These are phyloP conservation scores for Penicillium subrubescens DNA, from an alignment of 495 filamentous ascomycete species.

Conservation along the genomic window DNA sequence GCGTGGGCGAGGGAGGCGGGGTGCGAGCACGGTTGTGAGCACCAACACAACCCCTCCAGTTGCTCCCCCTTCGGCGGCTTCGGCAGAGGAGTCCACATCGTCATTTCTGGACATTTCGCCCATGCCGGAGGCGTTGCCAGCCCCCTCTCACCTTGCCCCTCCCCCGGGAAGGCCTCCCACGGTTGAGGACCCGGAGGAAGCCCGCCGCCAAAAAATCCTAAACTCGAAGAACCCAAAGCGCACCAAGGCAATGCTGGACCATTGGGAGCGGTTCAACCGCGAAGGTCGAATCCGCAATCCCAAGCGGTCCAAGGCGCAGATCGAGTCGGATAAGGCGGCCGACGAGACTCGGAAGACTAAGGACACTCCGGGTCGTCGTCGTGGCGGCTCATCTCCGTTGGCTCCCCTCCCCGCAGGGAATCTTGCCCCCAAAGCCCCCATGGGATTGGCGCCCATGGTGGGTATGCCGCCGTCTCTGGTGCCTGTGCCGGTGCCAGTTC, in stretches of 20 bases:
- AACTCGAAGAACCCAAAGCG: constrained; percentile 54
- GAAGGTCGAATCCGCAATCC: constrained; percentile 49
- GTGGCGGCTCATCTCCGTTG: constrained; percentile 27
- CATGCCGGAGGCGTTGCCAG: constrained; percentile 9
- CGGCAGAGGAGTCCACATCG: constrained; percentile 7
- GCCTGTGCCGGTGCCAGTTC: constrained; percentile 11
- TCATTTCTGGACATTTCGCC: constrained; percentile 15
- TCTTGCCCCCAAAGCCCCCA: constrained; percentile 29
- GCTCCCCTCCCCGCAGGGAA: constrained; percentile 26
- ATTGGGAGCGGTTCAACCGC: constrained; percentile 49
- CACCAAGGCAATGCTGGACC: constrained; percentile 52
- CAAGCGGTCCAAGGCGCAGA: constrained; percentile 51
- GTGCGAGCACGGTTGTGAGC: constrained; percentile 20
- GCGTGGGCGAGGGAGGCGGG: constrained; percentile 31
- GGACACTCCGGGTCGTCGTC: constrained; percentile 19
- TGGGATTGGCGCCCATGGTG: constrained; percentile 22
- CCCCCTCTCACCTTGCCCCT: constrained; percentile 5
- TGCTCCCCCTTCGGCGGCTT: not conserved
- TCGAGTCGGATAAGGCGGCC: constrained; percentile 42
- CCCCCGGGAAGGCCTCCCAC: constrained; percentile 9
- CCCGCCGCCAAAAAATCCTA: constrained; percentile 40
- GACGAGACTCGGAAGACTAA: constrained; percentile 30
- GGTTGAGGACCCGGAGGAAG: constrained; percentile 36
- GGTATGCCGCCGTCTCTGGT: constrained; percentile 16
- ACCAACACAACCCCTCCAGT: constrained; percentile 4